These are phyloP conservation scores for Scheffersomyces lignicola DNA, from an alignment of 1,139 yeast species.

Conservation along the genomic window DNA sequence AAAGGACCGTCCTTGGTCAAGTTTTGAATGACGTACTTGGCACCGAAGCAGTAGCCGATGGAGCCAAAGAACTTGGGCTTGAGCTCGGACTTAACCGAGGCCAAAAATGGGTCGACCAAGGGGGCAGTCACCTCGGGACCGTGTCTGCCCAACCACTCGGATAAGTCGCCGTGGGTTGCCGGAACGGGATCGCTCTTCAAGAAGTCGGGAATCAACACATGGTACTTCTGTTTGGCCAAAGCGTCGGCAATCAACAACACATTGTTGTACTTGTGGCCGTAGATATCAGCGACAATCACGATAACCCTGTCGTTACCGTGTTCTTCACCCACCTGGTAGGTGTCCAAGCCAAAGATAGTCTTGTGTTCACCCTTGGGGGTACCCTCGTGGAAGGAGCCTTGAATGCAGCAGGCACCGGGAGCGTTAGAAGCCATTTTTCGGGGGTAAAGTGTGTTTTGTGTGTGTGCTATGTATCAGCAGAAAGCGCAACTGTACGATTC, in stretches of 20 bases:
- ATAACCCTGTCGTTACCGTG: conserved; percentile 46
- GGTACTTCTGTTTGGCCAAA: conserved; percentile 56
- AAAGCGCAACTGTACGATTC: too few relatives aligned
- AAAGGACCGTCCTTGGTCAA: conserved; percentile 47
- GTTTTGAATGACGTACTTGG: conserved; percentile 60
- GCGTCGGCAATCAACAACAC: conserved; percentile 66
- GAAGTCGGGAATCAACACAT: conserved; percentile 74
- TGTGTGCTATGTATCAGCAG: too few relatives aligned
- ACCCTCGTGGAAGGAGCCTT: conserved; percentile 51
- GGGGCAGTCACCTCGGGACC: conserved; percentile 42
- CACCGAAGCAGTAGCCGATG: conserved; percentile 87
- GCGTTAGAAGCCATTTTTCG: conserved; percentile 54
- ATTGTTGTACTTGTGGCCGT: conserved; percentile 61
- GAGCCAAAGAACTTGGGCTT: conserved; percentile 56
- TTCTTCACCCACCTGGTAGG: conserved; percentile 57
- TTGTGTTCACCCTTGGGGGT: conserved; percentile 44
- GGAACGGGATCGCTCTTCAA: conserved; percentile 54
- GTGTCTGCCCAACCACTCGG: conserved; percentile 58
- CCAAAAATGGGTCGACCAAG: conserved; percentile 43
- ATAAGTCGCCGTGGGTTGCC: conserved; percentile 23
- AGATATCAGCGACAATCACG: conserved; percentile 68
- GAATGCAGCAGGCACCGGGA: conserved; percentile 51
- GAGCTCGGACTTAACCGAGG: conserved; percentile 39
- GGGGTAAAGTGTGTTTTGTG: too few relatives aligned
- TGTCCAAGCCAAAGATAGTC: conserved; percentile 45